Conservation (phyloP, 75 land plant species). For the Ceratopteris richardii region DNA sequence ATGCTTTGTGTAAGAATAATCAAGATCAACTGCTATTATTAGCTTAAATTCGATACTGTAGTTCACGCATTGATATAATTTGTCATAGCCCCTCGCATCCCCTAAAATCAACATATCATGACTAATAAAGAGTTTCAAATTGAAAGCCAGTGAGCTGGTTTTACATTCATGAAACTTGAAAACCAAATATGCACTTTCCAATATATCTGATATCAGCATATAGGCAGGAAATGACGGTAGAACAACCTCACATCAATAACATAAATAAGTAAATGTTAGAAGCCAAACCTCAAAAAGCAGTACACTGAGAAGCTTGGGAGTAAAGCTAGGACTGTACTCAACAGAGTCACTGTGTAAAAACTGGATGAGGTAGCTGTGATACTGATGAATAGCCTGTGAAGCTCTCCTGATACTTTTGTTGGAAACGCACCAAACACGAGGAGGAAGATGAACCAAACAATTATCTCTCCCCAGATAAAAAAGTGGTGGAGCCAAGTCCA, state of each 20-base stretch:
- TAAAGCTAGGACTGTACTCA: constrained; percentile 25
- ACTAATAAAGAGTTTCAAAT: background rate
- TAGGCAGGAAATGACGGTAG: background rate
- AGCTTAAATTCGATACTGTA: too few relatives aligned
- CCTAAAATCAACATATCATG: background rate
- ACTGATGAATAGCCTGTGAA: constrained; percentile 16
- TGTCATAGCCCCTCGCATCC: background rate
- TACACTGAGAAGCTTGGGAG: constrained; percentile 23
- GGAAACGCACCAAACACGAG: constrained; percentile 27
- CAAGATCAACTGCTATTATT: too few relatives aligned
- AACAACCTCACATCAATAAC: background rate
- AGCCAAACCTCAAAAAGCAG: constrained; percentile 11
- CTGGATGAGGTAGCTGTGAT: constrained; percentile 21
- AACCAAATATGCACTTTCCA: background rate
- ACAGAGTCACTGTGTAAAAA: constrained; percentile 29
- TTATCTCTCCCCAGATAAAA: constrained; percentile 34
- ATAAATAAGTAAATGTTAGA: background rate
- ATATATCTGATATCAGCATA: background rate
- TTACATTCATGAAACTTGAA: background rate
- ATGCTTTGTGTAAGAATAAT: too few relatives aligned
- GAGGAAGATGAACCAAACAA: constrained; percentile 30
- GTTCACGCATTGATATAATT: background rate
- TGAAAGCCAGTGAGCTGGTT: background rate
- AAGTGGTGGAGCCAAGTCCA: constrained; percentile 46
- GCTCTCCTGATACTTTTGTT: constrained; percentile 11